Evolutionary conservation across 176 grass and related monocot genomes (phyloP).

Genomic region (Eleusine indica): DNA sequence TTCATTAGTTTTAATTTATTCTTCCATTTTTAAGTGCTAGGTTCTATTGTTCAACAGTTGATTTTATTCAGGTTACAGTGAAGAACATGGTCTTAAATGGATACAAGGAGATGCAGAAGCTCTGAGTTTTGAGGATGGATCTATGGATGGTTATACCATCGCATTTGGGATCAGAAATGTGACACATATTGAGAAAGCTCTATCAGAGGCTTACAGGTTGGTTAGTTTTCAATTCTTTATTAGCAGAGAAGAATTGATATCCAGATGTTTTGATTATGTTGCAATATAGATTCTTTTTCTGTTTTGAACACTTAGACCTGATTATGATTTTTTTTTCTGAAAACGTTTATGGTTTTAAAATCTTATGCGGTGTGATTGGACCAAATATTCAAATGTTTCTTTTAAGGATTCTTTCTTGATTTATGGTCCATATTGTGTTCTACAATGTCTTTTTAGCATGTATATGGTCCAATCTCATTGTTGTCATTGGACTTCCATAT

Average conservation of each 20-base stretch:
- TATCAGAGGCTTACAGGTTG: constrained; percentile 85
- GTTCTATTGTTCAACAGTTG: constrained; percentile 11
- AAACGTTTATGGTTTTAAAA: background rate
- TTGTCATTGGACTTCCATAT: constrained; percentile 32
- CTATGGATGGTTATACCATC: constrained; percentile 96
- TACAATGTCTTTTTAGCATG: background rate
- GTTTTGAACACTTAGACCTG: background rate
- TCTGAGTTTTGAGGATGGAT: constrained; percentile 82
- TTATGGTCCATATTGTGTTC: background rate
- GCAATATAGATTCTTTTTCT: background rate
- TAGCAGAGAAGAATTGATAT: background rate
- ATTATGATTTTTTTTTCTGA: background rate
- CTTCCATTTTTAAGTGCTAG: constrained; percentile 10
- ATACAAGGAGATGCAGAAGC: constrained; percentile 88
- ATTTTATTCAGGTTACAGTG: constrained; percentile 50
- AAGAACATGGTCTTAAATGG: constrained; percentile 72
- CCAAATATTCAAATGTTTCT: background rate
- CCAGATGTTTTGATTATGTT: constrained; percentile 9
- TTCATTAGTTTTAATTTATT: background rate
- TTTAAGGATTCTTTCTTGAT: background rate
- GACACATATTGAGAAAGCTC: constrained; percentile 90
- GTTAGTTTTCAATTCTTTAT: background rate
- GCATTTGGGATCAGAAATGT: constrained; percentile 97
- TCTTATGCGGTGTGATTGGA: background rate
- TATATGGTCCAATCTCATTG: constrained; percentile 14